A percentile compares a stretch with the other conserved stretches of the same genome.
Evolutionary conservation across 495 filamentous ascomycete species (phyloP).

Genomic region (Penicillium riverlandense): DNA sequence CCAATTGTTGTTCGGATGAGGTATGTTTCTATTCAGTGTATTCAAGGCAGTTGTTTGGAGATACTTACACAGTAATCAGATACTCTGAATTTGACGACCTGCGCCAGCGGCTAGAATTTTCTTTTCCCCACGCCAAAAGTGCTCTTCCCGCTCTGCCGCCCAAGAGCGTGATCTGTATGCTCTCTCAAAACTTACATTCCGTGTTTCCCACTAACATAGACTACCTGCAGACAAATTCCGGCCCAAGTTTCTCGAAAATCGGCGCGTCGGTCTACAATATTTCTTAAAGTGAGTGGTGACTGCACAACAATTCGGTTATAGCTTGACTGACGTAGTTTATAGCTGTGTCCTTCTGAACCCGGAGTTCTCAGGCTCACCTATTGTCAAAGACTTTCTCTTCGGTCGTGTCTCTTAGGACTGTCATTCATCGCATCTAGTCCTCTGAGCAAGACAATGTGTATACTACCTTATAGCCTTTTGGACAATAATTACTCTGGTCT

Average conservation of each 20-base stretch:
- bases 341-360: conserved; percentile 64
- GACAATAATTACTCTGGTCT: too few species aligned
- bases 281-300: conserved; percentile 56
- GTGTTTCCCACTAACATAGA: conserved; percentile 5
- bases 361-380: conserved; percentile 59
- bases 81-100: conserved; percentile 70
- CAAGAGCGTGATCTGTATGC: conserved; percentile 63
- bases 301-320: neutral
- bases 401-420: conserved; percentile 25
- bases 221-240: conserved; percentile 51
- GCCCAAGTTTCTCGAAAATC: conserved; percentile 58
- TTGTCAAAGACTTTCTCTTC: conserved; percentile 68
- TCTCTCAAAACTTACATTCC: neutral
- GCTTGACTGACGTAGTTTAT: neutral
- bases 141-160: conserved; percentile 61
- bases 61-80: conserved; percentile 21
- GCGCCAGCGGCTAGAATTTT: conserved; percentile 46
- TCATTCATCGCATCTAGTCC: neutral
- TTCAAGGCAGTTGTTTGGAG: too few species aligned
- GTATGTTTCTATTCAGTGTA: conserved; percentile 15
- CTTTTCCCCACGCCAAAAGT: conserved; percentile 58
- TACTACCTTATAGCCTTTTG: too few species aligned
- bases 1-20: conserved; percentile 55
- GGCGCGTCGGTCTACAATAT: conserved; percentile 59
- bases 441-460: neutral